Conservation (phyloP, 108 stramenopile species). For the Mayamaea pseudoterrestris region DNA sequence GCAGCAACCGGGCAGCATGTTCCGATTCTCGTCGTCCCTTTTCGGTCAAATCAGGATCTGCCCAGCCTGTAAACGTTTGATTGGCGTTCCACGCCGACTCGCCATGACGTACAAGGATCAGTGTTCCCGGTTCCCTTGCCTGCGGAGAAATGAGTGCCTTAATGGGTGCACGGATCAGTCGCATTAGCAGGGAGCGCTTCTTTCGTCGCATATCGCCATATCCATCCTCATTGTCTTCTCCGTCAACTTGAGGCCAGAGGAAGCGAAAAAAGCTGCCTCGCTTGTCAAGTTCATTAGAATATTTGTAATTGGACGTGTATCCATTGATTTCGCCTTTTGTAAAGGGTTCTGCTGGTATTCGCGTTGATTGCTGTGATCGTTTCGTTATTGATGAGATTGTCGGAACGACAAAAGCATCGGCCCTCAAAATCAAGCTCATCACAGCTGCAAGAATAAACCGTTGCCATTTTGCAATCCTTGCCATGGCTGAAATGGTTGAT, state of each 20-base stretch:
- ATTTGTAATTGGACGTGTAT: no score
- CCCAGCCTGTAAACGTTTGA: slow-evolving; percentile 78
- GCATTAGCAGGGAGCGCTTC: slow-evolving; percentile 7
- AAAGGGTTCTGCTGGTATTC: no score
- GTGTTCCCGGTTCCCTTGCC: slow-evolving; percentile 49
- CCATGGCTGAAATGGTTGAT: no score
- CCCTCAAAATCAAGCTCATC: no score
- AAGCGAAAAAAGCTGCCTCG: not conserved
- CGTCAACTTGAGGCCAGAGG: not conserved
- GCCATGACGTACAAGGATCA: slow-evolving; percentile 80
- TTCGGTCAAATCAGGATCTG: slow-evolving; percentile 55
- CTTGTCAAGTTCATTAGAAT: no score
- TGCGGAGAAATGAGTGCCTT: not conserved
- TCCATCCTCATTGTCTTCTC: slow-evolving; percentile 42
- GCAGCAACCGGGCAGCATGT: slow-evolving; percentile 46
- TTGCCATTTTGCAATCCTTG: no score
- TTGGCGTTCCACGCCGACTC: slow-evolving; percentile 65
- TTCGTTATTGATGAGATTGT: no score
- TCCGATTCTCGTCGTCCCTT: slow-evolving; percentile 52
- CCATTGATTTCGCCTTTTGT: no score
- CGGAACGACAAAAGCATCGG: no score
- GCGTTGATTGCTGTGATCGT: no score
- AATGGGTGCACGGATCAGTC: slow-evolving; percentile 6
- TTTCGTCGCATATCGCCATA: slow-evolving; percentile 20
- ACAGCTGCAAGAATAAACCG: no score